Conservation (phyloP, 129 eudicot species). For the Artemisia annua region DNA sequence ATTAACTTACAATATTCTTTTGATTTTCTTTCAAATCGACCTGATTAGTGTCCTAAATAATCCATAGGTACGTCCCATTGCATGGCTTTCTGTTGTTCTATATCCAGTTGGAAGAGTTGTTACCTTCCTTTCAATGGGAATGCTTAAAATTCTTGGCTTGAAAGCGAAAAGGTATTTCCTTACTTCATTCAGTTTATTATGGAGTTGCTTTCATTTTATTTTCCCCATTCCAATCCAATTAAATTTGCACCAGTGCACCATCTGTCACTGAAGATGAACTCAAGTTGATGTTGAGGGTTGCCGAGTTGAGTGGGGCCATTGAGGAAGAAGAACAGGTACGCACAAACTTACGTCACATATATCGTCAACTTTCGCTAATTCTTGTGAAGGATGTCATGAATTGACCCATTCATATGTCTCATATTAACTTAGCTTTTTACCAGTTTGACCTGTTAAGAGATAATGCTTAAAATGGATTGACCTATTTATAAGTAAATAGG, state of each 20-base stretch:
- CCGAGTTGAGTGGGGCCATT: conserved; percentile 71
- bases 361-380: not conserved
- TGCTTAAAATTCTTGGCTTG: conserved; percentile 67
- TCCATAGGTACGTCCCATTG: conserved; percentile 68
- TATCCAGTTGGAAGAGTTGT: conserved; percentile 83
- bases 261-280: conserved; percentile 74
- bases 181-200: not conserved
- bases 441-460: not conserved
- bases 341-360: not conserved
- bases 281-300: conserved; percentile 71
- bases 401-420: not conserved
- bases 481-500: not conserved
- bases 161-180: conserved; percentile 52
- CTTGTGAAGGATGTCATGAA: not conserved
- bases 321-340: conserved; percentile 81
- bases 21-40: conserved; percentile 13
- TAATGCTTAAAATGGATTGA: not conserved
- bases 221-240: not conserved
- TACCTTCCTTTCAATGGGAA: conserved; percentile 68
- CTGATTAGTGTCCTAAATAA: conserved; percentile 22
- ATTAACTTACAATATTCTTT: too few relatives aligned
- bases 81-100: conserved; percentile 68
- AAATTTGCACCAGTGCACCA: conserved; percentile 44
- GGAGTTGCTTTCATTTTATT: not conserved
- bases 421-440: not conserved